phyloP scores from a whole-genome alignment of 768 basidiomycete species.

The Auriscalpium microsporum region DNA sequence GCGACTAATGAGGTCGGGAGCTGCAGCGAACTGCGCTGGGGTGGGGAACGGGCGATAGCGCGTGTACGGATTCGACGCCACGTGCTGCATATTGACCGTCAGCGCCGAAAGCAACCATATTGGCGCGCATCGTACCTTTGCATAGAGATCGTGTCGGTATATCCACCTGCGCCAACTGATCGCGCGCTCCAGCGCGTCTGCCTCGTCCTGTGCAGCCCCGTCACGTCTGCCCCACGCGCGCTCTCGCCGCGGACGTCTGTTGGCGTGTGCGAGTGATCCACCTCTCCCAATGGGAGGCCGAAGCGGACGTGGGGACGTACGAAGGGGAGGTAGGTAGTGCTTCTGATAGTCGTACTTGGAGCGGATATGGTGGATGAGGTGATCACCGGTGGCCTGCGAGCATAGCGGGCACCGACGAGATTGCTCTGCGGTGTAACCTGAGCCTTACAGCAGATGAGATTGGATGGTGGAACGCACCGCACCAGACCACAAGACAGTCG shows the following conservation, averaged over 20 bases:
- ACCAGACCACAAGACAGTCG: slow-evolving; percentile 82
- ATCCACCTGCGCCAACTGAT: slow-evolving; percentile 70
- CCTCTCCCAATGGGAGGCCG: slow-evolving; percentile 8
- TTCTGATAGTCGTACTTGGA: slow-evolving; percentile 78
- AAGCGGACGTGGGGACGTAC: slow-evolving; percentile 35
- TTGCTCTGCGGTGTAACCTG: slow-evolving; percentile 41
- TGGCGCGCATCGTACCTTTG: slow-evolving; percentile 51
- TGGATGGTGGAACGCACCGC: slow-evolving; percentile 42
- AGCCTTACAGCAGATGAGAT: background rate
- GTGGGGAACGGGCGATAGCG: slow-evolving; percentile 88
- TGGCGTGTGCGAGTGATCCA: slow-evolving; percentile 3
- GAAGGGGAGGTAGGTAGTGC: slow-evolving; percentile 62
- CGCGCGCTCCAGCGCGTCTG: slow-evolving; percentile 67
- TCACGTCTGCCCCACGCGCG: slow-evolving; percentile 50
- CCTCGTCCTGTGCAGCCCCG: slow-evolving; percentile 43
- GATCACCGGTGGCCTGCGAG: slow-evolving; percentile 54
- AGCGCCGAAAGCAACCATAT: background rate
- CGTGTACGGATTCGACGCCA: slow-evolving; percentile 81
- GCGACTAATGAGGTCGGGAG: slow-evolving; percentile 63
- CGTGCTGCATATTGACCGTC: slow-evolving; percentile 48
- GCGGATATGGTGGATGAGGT: slow-evolving; percentile 74
- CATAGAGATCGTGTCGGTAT: slow-evolving; percentile 72
- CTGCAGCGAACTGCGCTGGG: slow-evolving; percentile 73
- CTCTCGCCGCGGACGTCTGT: slow-evolving; percentile 28
- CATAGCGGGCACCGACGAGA: slow-evolving; percentile 76